phyloP scores from a whole-genome alignment of 306 rosid genomes.

The Cucurbita maxima region DNA sequence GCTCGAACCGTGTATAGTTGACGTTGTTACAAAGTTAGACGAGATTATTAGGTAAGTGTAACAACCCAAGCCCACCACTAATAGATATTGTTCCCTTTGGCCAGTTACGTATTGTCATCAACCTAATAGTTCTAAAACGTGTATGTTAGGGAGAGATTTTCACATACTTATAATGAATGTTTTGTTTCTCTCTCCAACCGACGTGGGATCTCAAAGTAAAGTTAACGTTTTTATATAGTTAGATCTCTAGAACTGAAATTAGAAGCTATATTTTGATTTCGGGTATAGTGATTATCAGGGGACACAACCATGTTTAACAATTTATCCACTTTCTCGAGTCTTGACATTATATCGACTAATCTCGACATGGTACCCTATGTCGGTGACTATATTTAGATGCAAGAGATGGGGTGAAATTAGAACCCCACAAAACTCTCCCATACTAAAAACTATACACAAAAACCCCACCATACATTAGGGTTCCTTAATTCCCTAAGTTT shows the following conservation, averaged over 20 bases:
- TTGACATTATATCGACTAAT: not conserved
- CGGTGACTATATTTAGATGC: slow-evolving; percentile 5
- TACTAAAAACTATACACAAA: not conserved
- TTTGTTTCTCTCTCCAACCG: too few relatives aligned
- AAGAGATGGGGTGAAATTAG: not conserved
- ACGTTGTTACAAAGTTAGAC: not conserved
- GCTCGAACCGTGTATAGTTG: not conserved
- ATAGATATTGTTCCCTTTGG: too few relatives aligned
- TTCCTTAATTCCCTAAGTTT: slow-evolving; percentile 5
- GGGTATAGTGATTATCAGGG: not conserved
- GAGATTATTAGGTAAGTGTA: not conserved
- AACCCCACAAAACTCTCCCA: not conserved
- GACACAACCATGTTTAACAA: not conserved
- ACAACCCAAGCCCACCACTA: too few relatives aligned
- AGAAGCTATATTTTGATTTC: not conserved
- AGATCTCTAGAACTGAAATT: too few relatives aligned
- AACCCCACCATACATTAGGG: slow-evolving; percentile 10
- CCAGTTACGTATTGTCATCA: too few relatives aligned
- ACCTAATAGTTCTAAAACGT: too few relatives aligned
- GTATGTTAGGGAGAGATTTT: too few relatives aligned
- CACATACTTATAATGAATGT: too few relatives aligned
- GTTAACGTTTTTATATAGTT: not conserved
- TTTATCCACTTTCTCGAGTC: not conserved
- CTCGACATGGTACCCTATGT: too few relatives aligned
- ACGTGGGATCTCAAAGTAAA: too few relatives aligned